Evolutionary conservation across 106 monocot genomes (phyloP).

Genomic region (Dioscorea alata): DNA sequence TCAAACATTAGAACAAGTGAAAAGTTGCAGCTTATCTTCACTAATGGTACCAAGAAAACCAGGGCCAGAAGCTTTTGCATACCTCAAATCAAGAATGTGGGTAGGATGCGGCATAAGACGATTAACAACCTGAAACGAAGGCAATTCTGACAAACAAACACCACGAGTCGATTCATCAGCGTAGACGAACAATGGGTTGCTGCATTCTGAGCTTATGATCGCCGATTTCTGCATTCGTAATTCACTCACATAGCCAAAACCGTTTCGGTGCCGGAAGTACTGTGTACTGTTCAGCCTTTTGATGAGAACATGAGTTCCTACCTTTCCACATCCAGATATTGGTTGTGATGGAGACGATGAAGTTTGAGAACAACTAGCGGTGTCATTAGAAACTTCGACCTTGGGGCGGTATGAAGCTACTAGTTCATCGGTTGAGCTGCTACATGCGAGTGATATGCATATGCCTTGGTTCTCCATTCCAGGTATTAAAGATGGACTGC

Average conservation of each 20-base stretch:
- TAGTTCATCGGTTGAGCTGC: constrained; percentile 27
- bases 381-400: constrained; percentile 25
- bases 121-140: constrained; percentile 38
- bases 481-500: constrained; percentile 60
- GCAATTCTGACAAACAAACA: constrained; percentile 44
- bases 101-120: constrained; percentile 52
- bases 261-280: constrained; percentile 18
- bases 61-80: constrained; percentile 29
- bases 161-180: constrained; percentile 59
- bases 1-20: constrained; percentile 11
- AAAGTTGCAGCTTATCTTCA: constrained; percentile 43
- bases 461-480: constrained; percentile 50
- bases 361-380: constrained; percentile 25
- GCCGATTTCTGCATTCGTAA: constrained; percentile 73
- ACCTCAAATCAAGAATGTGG: constrained; percentile 84
- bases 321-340: constrained; percentile 30
- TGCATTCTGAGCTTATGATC: constrained; percentile 29
- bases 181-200: constrained; percentile 35
- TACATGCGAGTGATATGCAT: constrained; percentile 85
- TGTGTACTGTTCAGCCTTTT: constrained; percentile 19
- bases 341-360: constrained; percentile 21
- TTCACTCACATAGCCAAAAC: constrained; percentile 47
- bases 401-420: constrained; percentile 91
- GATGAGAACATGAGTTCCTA: constrained; percentile 64
- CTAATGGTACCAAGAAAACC: constrained; percentile 69